Evolutionary conservation across 257 asterid genomes (phyloP), one percentile per base, ranked within the genome.

Genomic region (Solanum corneliomulleri): DNA sequence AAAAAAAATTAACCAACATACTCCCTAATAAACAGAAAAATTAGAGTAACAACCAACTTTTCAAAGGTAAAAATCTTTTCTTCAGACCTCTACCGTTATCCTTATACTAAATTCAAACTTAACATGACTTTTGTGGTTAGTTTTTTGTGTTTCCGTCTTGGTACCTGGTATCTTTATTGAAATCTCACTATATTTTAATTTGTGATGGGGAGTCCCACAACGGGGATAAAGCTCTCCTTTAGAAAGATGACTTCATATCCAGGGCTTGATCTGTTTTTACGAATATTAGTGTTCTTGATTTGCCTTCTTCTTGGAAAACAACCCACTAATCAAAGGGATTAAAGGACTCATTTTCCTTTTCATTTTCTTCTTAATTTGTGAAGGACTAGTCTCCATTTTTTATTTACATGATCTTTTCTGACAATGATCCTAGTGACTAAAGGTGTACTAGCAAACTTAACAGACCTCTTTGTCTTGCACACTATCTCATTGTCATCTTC

Each of bases 401-500:
- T 47, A 6, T 12, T 87, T 7, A 15, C 88, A 3, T 39, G 66
- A 18, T 91, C 92, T 27, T 69, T 72, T 83, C 86, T 91, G 5
- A 87, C 87, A 6, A 94, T 90, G 77, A 91, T 88, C 72, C 93
- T 90, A 15, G 92, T 90, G 6, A 94, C 90, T 87, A 90, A 29
- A 3, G 98, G 98, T 27, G 96, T 93, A 88, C 91, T 94, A 1
- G 98, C 98, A 87, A 96, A 96, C 88, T 94, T 96, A 64, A 96
- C 97, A 1, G 96, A 93, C 86, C 97, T 93, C 86, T 92, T 96
- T 89, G 89, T 92, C 71, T 96, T 86, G 25, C 84, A 88, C 9
- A 76, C 41, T 56, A 60, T 83, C 18, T 25, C 69, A 11, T 81
- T 78, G 0, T 62, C 86, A 5, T 86, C 27, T 11, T 42, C 56